phyloP scores from a whole-genome alignment of 306 rosid species.

The Leucaena leucocephala region DNA sequence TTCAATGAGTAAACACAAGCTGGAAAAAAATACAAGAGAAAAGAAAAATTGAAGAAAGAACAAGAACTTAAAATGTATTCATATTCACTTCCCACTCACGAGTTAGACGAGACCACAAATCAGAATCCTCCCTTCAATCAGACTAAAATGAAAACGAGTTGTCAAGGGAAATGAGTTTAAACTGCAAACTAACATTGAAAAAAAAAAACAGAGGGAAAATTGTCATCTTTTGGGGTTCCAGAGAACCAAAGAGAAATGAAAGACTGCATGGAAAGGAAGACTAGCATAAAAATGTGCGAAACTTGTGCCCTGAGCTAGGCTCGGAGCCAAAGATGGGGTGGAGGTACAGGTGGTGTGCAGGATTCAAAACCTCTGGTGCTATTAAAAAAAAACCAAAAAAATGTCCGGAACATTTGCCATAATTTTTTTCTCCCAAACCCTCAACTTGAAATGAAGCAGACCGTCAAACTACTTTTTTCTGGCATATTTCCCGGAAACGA shows the following conservation, averaged over 20 bases:
- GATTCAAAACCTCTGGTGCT: neutral
- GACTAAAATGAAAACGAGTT: neutral
- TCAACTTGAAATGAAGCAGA: neutral
- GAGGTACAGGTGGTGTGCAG: neutral
- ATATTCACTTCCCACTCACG: conserved; percentile 13
- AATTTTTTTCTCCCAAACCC: conserved; percentile 10
- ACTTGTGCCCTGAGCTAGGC: neutral
- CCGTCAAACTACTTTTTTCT: conserved; percentile 6
- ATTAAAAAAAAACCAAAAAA: neutral
- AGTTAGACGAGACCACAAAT: neutral
- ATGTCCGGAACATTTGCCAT: neutral
- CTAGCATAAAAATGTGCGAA: neutral
- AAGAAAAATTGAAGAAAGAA: neutral
- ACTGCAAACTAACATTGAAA: neutral
- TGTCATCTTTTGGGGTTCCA: neutral
- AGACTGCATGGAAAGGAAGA: neutral
- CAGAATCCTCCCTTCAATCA: neutral
- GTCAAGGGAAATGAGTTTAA: neutral
- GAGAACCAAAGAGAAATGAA: neutral
- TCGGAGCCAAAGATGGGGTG: neutral
- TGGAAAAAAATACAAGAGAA: neutral
- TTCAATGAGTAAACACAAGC: neutral
- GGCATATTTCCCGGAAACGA: neutral
- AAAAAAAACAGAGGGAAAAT: neutral
- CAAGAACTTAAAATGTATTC: neutral